Evolutionary conservation across 2,329 filamentous ascomycete genomes (phyloP).

Genomic region (Venturia nashicola): DNA sequence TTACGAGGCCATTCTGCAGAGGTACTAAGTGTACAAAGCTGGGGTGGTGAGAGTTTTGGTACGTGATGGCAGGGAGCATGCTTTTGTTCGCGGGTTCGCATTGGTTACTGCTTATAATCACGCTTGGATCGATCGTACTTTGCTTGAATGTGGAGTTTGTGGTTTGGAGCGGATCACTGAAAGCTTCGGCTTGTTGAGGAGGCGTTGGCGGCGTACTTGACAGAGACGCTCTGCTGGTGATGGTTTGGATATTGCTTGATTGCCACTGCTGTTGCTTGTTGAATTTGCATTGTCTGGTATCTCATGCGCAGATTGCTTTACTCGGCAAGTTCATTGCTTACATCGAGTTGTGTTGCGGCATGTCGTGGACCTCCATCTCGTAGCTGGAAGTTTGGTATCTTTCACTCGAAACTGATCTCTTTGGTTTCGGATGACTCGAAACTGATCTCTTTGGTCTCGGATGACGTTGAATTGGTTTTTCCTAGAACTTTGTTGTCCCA

Average conservation of each 20-base stretch:
- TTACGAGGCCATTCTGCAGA: constrained; percentile 67
- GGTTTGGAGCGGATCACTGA: background rate
- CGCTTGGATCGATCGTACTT: background rate
- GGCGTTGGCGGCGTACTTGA: background rate
- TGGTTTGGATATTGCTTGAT: background rate
- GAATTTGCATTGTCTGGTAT: background rate
- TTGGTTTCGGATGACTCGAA: too few species aligned
- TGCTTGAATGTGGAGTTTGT: background rate
- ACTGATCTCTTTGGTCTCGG: too few species aligned
- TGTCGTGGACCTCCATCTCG: background rate
- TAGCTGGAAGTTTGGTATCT: background rate
- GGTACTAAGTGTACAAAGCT: background rate
- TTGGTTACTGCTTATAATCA: background rate
- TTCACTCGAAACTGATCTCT: too few species aligned
- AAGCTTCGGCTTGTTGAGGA: background rate
- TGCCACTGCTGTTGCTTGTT: background rate
- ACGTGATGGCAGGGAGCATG: background rate
- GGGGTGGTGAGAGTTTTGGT: background rate
- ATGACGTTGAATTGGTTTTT: too few species aligned
- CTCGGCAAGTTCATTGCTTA: background rate
- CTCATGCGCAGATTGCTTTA: background rate
- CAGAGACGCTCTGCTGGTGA: background rate
- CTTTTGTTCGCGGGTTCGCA: background rate
- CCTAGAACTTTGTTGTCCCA: too few species aligned
- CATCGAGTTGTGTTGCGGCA: background rate